phyloP scores from a whole-genome alignment of 129 eudicot species.

The Pseudognaphalium luteoalbum region DNA sequence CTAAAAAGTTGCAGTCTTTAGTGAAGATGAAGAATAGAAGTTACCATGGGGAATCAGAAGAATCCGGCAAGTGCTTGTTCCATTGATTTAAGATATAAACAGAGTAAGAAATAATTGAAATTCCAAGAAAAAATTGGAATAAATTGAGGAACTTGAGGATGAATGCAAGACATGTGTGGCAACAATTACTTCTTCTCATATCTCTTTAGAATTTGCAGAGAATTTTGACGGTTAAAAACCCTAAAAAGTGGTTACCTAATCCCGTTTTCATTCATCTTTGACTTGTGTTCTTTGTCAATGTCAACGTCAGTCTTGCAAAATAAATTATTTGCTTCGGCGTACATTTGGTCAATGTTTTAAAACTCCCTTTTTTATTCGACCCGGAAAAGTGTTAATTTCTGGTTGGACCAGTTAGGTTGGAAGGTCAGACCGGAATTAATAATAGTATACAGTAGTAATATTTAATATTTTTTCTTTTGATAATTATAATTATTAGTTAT shows the following conservation, averaged over 20 bases:
- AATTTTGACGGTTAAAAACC: constrained; percentile 13
- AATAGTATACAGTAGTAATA: too few species aligned
- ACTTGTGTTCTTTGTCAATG: not conserved
- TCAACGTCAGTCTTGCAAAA: not conserved
- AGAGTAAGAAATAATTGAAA: constrained; percentile 63
- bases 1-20: not conserved
- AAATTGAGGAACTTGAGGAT: constrained; percentile 69
- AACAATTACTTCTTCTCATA: constrained; percentile 51
- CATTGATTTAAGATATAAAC: constrained; percentile 60
- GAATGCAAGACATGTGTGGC: constrained; percentile 55
- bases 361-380: too few species aligned
- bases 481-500: too few species aligned
- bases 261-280: constrained; percentile 1
- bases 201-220: not conserved
- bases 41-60: constrained; percentile 23
- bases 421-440: too few species aligned
- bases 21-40: not conserved
- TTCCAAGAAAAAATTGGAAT: constrained; percentile 56
- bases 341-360: too few species aligned
- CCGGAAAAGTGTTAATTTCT: too few species aligned
- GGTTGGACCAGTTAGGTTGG: too few species aligned
- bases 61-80: constrained; percentile 42
- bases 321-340: too few species aligned
- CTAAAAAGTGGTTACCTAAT: not conserved
- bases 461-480: too few species aligned